phyloP scores from a whole-genome alignment of 2,329 filamentous ascomycete species.

The Colletotrichum navitas region DNA sequence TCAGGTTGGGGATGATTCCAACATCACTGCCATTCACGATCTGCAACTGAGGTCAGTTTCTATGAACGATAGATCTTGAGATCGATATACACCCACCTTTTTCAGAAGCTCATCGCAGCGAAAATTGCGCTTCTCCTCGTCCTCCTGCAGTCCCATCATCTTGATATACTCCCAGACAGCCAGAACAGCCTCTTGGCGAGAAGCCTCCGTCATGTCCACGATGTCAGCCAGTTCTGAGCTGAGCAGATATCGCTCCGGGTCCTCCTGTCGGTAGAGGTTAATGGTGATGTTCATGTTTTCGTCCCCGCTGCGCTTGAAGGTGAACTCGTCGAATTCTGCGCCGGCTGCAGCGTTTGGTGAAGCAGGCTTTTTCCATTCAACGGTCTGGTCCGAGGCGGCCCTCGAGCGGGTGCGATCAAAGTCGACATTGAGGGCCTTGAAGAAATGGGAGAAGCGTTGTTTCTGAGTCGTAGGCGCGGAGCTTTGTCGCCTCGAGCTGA shows the following conservation, averaged over 20 bases:
- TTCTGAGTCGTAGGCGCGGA: constrained; percentile 56
- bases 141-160: constrained; percentile 86
- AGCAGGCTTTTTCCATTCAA: constrained; percentile 91
- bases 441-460: constrained; percentile 80
- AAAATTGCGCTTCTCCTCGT: constrained; percentile 94
- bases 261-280: constrained; percentile 86
- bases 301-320: constrained; percentile 92
- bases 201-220: constrained; percentile 87
- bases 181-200: constrained; percentile 88
- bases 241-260: constrained; percentile 85
- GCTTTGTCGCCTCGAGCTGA: constrained; percentile 51
- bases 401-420: constrained; percentile 74
- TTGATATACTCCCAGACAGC: constrained; percentile 97
- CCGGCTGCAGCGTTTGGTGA: constrained; percentile 65
- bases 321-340: constrained; percentile 88
- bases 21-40: constrained; percentile 80
- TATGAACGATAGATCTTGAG: neutral
- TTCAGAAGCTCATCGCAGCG: constrained; percentile 87
- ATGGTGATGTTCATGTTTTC: constrained; percentile 93
- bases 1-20: constrained; percentile 87
- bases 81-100: constrained; percentile 68
- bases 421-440: constrained; percentile 82
- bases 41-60: constrained; percentile 55
- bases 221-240: constrained; percentile 85
- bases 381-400: constrained; percentile 66